Conservation (phyloP, 805 yeast species). For the Yamadazyma scolyti region DNA sequence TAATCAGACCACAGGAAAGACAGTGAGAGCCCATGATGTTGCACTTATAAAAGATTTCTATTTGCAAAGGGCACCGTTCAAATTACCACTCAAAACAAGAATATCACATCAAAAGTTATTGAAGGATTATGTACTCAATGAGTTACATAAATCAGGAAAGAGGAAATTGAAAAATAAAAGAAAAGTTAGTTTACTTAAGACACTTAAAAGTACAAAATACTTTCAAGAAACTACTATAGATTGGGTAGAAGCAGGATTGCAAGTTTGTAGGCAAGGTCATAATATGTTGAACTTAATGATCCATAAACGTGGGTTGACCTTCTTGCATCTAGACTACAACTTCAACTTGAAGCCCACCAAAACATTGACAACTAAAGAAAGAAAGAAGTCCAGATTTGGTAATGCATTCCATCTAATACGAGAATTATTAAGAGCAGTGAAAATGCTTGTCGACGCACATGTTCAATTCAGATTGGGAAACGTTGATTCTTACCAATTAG, state of each 20-base stretch:
- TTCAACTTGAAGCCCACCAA: constrained; percentile 95
- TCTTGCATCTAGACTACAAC: constrained; percentile 90
- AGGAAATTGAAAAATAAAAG: constrained; percentile 38
- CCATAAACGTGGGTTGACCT: constrained; percentile 87
- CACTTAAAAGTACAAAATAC: constrained; percentile 74
- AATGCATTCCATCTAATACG: constrained; percentile 92
- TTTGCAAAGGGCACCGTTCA: constrained; percentile 58
- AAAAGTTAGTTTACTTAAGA: constrained; percentile 58
- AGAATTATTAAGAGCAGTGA: constrained; percentile 80
- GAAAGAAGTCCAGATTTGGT: constrained; percentile 94
- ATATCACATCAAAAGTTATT: constrained; percentile 88
- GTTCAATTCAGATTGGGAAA: constrained; percentile 88
- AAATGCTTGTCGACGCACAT: constrained; percentile 88
- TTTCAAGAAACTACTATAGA: constrained; percentile 91
- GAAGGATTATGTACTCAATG: constrained; percentile 69
- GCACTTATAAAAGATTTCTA: constrained; percentile 83
- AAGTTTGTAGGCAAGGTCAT: constrained; percentile 88
- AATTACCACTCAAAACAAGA: constrained; percentile 70
- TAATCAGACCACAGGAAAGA: constrained; percentile 67
- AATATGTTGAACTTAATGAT: constrained; percentile 88
- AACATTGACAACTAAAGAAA: constrained; percentile 91
- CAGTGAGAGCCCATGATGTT: constrained; percentile 84
- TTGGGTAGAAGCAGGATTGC: constrained; percentile 98
- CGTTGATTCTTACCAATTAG: constrained; percentile 88
- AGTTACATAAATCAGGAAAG: constrained; percentile 46